phyloP scores from a whole-genome alignment of 2,329 filamentous ascomycete genomes.

The Pseudocercospora pini-densiflorae region DNA sequence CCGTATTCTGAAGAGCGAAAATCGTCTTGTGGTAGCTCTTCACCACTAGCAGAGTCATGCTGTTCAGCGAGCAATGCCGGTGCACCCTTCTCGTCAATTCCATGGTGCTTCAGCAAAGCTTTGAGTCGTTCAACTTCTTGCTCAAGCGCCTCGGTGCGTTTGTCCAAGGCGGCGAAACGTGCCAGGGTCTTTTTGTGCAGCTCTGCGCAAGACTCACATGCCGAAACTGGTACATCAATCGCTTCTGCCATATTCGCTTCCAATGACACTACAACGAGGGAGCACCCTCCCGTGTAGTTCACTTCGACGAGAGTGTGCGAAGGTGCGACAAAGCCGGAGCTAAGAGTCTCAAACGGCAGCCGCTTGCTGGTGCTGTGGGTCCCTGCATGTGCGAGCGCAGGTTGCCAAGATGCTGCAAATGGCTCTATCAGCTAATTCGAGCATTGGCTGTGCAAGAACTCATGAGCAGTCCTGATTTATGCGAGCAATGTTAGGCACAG shows the following conservation, averaged over 20 bases:
- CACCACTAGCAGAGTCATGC: not conserved
- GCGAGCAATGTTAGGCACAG: not conserved
- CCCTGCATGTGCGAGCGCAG: no score
- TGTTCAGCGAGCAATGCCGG: not conserved
- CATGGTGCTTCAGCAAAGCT: not conserved
- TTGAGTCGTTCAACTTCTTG: not conserved
- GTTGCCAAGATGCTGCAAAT: not conserved
- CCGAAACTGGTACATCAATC: not conserved
- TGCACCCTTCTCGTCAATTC: not conserved
- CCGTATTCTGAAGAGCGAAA: not conserved
- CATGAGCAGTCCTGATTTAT: not conserved
- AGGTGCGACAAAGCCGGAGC: not conserved
- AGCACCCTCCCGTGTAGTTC: not conserved
- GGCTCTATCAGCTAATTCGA: no score
- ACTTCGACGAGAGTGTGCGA: not conserved
- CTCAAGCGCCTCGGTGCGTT: not conserved
- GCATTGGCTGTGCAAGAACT: no score
- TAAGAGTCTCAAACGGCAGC: not conserved
- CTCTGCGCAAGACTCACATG: not conserved
- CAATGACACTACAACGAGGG: not conserved
- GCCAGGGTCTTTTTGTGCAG: not conserved
- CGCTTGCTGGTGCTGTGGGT: not conserved
- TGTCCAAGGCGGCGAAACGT: not conserved
- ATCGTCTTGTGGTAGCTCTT: not conserved
- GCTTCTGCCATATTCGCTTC: not conserved